Evolutionary conservation across 2,329 filamentous ascomycete genomes (phyloP), one percentile per base, ranked within the genome.

Genomic region (Fonsecaea pugnacius): DNA sequence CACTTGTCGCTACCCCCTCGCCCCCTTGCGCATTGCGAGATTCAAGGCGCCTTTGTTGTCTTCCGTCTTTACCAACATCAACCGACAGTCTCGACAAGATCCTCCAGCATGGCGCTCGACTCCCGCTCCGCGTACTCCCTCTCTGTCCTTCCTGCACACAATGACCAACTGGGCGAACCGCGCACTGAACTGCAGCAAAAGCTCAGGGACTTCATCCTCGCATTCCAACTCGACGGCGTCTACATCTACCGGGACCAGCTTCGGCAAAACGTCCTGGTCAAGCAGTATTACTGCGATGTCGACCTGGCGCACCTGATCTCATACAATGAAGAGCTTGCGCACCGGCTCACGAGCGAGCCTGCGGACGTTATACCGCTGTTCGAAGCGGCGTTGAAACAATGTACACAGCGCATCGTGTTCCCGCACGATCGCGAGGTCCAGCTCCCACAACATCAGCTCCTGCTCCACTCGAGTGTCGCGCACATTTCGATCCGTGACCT

Each of bases 231-330:
- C 48, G 94, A 97, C 78, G 96, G 96, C 78, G 86, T 89, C 73
- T 98, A 96, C 79, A 88, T 97, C 73, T 99, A 98, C 85, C 96
- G 95, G 85, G 94, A 98, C 73, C 95, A 98, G 79, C 86, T 99
- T 64, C 88, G 91, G 72, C 92, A 98, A 75, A 99, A 99, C 80
- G 92, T 95, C 7, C 85, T 98, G 1, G 84, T 96, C 48, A 95
- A 96, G 76, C 92, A 93, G 72, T 98, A 92, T 80, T 97, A 89
- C 78, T 97, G 95, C 81, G 94, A 99, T 76, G 87, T 99, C 75
- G 93, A 99, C 76, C 91, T 99, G 72, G 91, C 91, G 67, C 94
- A 99, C 76, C 82, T 99, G 64, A 98, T 98, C 76, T 95, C 90
- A 67, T 98, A 93, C 80, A 95, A 96, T 74, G 94, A 98, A 78